Evolutionary conservation across 1,284 basidiomycete species (phyloP).

Genomic region (Cutaneotrichosporon spelunceum): DNA sequence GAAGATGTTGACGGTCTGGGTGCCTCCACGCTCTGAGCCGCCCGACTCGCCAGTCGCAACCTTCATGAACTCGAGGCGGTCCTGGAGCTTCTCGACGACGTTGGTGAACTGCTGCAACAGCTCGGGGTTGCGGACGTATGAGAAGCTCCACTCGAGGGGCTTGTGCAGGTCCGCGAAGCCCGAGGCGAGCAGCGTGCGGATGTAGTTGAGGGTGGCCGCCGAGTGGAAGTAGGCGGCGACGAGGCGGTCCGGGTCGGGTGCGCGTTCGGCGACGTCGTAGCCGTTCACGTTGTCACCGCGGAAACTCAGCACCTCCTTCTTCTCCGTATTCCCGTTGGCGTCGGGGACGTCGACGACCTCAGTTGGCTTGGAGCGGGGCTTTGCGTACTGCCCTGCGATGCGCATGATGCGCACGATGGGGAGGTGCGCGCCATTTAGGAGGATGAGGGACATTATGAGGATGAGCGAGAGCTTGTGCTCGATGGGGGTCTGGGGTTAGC

Average conservation of each 20-base stretch:
- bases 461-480: conserved; percentile 91
- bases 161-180: conserved; percentile 90
- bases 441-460: conserved; percentile 89
- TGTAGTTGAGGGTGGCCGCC: conserved; percentile 85
- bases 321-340: conserved; percentile 46
- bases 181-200: conserved; percentile 80
- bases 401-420: conserved; percentile 90
- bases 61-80: conserved; percentile 88
- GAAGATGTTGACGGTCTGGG: conserved; percentile 91
- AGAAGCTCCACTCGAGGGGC: conserved; percentile 86
- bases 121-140: conserved; percentile 79
- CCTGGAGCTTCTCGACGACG: conserved; percentile 78
- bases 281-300: conserved; percentile 98
- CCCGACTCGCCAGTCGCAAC: conserved; percentile 64
- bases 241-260: conserved; percentile 80
- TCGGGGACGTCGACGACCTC: conserved; percentile 67
- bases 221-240: conserved; percentile 92
- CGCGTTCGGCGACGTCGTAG: conserved; percentile 65
- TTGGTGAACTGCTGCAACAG: conserved; percentile 76
- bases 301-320: conserved; percentile 45
- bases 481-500: conserved; percentile 69
- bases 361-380: conserved; percentile 82
- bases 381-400: conserved; percentile 95
- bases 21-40: conserved; percentile 59
- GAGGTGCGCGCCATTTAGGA: conserved; percentile 86